These are phyloP conservation scores for Calcarisporium arbuscula DNA, from an alignment of 2,329 filamentous ascomycete genomes.

Conservation along the genomic window DNA sequence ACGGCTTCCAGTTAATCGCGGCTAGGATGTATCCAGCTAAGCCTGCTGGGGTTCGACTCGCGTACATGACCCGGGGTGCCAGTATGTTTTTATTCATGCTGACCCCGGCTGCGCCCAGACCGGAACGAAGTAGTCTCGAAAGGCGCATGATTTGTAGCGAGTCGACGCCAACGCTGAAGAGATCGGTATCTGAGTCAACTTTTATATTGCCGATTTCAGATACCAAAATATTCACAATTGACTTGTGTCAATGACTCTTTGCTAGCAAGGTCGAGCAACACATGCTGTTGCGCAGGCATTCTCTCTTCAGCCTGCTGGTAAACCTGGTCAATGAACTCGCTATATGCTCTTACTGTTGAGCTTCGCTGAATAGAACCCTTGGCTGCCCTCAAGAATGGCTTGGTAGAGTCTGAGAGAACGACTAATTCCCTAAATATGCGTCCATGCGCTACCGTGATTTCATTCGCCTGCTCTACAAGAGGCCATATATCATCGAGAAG, in stretches of 20 bases:
- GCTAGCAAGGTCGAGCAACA: slow-evolving; percentile 14
- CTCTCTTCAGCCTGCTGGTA: slow-evolving; percentile 24
- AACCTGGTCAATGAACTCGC: slow-evolving; percentile 34
- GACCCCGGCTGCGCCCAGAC: slow-evolving; percentile 13
- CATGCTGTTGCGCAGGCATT: slow-evolving; percentile 18
- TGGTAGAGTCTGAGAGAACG: slow-evolving; percentile 28
- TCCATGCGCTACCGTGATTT: slow-evolving; percentile 37
- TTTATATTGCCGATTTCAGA: slow-evolving; percentile 10
- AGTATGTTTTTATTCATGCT: slow-evolving; percentile 8
- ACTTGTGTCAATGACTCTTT: slow-evolving; percentile 16
- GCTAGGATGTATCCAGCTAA: slow-evolving; percentile 18
- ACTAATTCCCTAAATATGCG: slow-evolving; percentile 36
- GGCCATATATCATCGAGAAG: slow-evolving; percentile 40
- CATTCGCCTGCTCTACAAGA: slow-evolving; percentile 34
- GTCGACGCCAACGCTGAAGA: slow-evolving; percentile 33
- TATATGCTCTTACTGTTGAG: slow-evolving; percentile 32
- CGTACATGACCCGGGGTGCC: slow-evolving; percentile 20
- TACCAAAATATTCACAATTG: slow-evolving; percentile 14
- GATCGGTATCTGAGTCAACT: slow-evolving; percentile 22
- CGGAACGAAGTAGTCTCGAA: slow-evolving; percentile 12
- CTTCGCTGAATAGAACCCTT: slow-evolving; percentile 42
- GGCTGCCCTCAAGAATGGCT: slow-evolving; percentile 36
- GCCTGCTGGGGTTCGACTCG: slow-evolving; percentile 19
- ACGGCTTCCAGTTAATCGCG: too few relatives aligned
- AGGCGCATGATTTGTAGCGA: slow-evolving; percentile 30